A percentile compares a stretch with the other conserved stretches of the same genome.
These are phyloP conservation scores for Hyphodiscus hymeniophilus DNA, from an alignment of 495 filamentous ascomycete genomes.

Conservation along the genomic window DNA sequence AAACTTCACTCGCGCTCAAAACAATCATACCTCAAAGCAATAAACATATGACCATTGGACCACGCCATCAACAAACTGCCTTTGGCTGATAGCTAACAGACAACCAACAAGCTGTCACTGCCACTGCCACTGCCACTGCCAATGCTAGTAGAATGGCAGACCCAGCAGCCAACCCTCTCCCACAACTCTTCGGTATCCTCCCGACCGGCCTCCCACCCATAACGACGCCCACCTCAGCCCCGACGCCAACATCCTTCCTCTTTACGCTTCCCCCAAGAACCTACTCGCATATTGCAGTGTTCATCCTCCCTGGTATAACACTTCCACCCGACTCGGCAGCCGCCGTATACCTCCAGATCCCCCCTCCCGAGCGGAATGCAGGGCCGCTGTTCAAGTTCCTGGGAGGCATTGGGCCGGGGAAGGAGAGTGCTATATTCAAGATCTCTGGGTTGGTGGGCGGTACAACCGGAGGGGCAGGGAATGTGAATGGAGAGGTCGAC, in stretches of 20 bases:
- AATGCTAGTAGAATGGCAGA: constrained; percentile 9
- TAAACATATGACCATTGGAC: too few species aligned
- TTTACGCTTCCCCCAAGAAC: constrained; percentile 33
- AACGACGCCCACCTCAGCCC: constrained; percentile 32
- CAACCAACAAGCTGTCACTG: too few species aligned
- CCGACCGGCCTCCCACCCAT: constrained; percentile 42
- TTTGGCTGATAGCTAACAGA: too few species aligned
- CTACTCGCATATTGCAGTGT: constrained; percentile 79
- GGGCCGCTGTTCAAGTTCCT: constrained; percentile 62
- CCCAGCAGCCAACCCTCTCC: constrained; percentile 14
- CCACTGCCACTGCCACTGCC: too few species aligned
- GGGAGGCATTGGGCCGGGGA: constrained; percentile 79
- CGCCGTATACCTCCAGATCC: constrained; percentile 76
- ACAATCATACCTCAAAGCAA: too few species aligned
- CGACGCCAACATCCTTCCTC: constrained; percentile 30
- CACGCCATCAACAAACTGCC: too few species aligned
- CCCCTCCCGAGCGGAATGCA: constrained; percentile 30
- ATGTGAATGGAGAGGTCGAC: constrained; percentile 12
- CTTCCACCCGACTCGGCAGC: constrained; percentile 74
- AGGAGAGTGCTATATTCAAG: constrained; percentile 83
- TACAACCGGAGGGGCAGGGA: constrained; percentile 32
- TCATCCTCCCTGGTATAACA: constrained; percentile 71
- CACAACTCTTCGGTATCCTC: constrained; percentile 25
- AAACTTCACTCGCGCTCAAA: too few species aligned
- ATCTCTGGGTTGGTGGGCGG: constrained; percentile 32